A percentile compares a stretch with the other conserved stretches of the same genome.
Conservation (phyloP, 1,139 yeast species). For the Geotrichum histeridarum region DNA sequence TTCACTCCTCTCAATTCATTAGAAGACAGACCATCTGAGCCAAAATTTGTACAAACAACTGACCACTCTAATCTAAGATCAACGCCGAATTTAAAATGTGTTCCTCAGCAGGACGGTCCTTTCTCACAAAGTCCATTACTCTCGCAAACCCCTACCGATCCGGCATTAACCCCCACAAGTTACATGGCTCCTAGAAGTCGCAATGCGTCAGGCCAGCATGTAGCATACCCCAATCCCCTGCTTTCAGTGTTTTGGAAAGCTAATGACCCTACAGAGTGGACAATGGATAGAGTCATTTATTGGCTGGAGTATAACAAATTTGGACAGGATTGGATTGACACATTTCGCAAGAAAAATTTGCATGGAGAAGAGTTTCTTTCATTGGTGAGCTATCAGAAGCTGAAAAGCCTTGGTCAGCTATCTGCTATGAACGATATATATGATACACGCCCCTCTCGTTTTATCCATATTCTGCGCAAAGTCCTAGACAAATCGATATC, state of each 20-base stretch:
- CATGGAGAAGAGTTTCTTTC: constrained; percentile 62
- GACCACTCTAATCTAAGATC: not conserved
- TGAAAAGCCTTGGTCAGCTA: constrained; percentile 40
- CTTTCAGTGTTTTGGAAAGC: constrained; percentile 31
- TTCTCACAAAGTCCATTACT: constrained; percentile 1
- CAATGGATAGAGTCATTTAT: constrained; percentile 53
- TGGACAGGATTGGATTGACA: constrained; percentile 65
- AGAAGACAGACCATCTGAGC: not conserved
- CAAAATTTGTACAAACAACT: not conserved
- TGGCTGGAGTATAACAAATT: constrained; percentile 70
- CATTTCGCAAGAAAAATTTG: constrained; percentile 56
- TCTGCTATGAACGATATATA: constrained; percentile 41
- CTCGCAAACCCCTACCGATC: not conserved
- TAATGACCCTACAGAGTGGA: constrained; percentile 53
- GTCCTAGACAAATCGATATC: constrained; percentile 41
- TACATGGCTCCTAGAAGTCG: constrained; percentile 19
- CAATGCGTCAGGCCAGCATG: constrained; percentile 22
- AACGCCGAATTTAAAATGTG: not conserved
- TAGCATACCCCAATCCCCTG: constrained; percentile 20
- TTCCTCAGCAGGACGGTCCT: not conserved
- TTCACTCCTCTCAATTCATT: not conserved
- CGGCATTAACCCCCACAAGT: constrained; percentile 19
- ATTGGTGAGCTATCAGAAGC: constrained; percentile 60
- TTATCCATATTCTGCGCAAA: constrained; percentile 49
- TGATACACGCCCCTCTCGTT: constrained; percentile 51